phyloP scores from a whole-genome alignment of 2,329 filamentous ascomycete species.

The Colletotrichum sp. region DNA sequence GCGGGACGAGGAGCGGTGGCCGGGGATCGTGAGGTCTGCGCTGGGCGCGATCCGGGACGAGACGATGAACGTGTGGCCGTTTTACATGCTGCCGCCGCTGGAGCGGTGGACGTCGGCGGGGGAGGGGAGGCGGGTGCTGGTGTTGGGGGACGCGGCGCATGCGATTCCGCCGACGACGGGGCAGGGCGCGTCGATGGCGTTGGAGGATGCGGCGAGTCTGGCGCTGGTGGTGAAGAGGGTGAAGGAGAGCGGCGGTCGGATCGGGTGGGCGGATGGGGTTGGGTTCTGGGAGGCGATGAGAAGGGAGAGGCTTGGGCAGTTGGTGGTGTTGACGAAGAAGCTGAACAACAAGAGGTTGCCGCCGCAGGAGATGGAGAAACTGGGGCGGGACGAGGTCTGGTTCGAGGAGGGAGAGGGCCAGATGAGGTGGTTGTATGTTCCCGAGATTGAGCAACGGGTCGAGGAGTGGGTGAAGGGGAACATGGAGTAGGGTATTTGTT shows the following conservation, averaged over 20 bases:
- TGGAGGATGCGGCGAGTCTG: slow-evolving; percentile 54
- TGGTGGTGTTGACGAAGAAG: slow-evolving; percentile 52
- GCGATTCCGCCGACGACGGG: slow-evolving; percentile 52
- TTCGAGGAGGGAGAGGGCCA: slow-evolving; percentile 25
- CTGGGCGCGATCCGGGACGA: slow-evolving; percentile 32
- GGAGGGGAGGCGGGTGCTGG: slow-evolving; percentile 35
- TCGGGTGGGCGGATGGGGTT: slow-evolving; percentile 29
- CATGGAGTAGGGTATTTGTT: not conserved
- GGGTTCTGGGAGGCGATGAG: slow-evolving; percentile 52
- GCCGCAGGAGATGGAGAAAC: slow-evolving; percentile 23
- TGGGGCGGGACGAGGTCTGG: slow-evolving; percentile 9
- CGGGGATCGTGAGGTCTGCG: slow-evolving; percentile 38
- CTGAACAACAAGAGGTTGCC: slow-evolving; percentile 54
- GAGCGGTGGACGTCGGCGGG: slow-evolving; percentile 43
- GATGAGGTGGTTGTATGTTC: slow-evolving; percentile 45
- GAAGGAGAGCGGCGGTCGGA: slow-evolving; percentile 20
- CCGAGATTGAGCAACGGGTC: slow-evolving; percentile 39
- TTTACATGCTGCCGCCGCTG: slow-evolving; percentile 51
- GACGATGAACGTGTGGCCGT: slow-evolving; percentile 52
- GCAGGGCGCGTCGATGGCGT: slow-evolving; percentile 51
- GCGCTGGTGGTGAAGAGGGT: slow-evolving; percentile 40
- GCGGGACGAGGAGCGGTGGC: slow-evolving; percentile 37
- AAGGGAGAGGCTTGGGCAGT: slow-evolving; percentile 49
- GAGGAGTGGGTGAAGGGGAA: slow-evolving; percentile 25
- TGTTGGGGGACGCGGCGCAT: slow-evolving; percentile 54